Conservation (phyloP, 106 monocot species). For the Dendrobium chrysotoxum region DNA sequence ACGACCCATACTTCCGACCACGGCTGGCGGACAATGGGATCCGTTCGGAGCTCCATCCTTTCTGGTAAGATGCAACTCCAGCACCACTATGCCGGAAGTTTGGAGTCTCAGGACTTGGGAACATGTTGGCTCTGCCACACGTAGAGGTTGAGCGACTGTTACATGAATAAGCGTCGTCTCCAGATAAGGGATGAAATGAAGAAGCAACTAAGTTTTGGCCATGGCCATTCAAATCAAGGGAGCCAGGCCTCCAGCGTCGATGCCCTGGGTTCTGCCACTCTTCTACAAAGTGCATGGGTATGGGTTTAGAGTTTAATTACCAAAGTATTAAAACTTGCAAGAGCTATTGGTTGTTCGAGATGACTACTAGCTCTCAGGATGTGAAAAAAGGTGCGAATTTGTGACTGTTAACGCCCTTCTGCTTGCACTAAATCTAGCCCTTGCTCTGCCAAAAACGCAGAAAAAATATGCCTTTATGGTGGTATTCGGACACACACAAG, state of each 20-base stretch:
- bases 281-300: slow-evolving; percentile 7
- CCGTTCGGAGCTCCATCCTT: slow-evolving; percentile 65
- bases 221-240: slow-evolving; percentile 37
- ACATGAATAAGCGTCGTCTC: slow-evolving; percentile 9
- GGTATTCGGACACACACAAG: no score
- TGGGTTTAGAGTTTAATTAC: neutral
- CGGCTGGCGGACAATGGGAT: slow-evolving; percentile 38
- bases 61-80: slow-evolving; percentile 23
- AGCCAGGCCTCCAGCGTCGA: slow-evolving; percentile 21
- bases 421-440: neutral
- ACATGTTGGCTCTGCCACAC: slow-evolving; percentile 29
- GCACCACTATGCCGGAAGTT: slow-evolving; percentile 37
- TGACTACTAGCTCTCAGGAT: slow-evolving; percentile 38
- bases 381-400: slow-evolving; percentile 40
- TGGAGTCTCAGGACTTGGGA: slow-evolving; percentile 62
- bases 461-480: no score
- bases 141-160: slow-evolving; percentile 26
- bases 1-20: slow-evolving; percentile 25
- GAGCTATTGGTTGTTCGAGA: no score
- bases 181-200: slow-evolving; percentile 38
- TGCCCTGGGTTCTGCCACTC: slow-evolving; percentile 40
- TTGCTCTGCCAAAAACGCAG: neutral
- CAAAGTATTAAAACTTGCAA: neutral
- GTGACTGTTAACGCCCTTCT: slow-evolving; percentile 23
- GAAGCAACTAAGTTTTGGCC: slow-evolving; percentile 25